Evolutionary conservation across 768 basidiomycete genomes (phyloP).

Genomic region (Lentinula boryana): DNA sequence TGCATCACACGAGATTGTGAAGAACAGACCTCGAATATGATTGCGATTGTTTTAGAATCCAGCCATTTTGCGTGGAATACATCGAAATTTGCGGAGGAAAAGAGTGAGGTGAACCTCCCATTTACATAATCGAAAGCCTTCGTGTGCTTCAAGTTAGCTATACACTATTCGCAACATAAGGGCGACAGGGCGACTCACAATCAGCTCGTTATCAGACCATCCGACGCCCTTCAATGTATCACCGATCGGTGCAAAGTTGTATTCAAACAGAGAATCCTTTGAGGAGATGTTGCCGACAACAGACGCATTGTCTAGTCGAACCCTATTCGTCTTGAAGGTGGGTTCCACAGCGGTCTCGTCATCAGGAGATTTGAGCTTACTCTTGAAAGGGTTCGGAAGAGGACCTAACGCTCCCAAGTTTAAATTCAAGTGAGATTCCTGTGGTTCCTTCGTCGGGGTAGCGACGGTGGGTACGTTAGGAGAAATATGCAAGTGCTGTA

Average conservation of each 20-base stretch:
- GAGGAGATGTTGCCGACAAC: slow-evolving; percentile 27
- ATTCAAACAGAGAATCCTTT: slow-evolving; percentile 18
- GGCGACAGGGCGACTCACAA: slow-evolving; percentile 26
- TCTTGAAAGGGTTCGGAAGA: slow-evolving; percentile 63
- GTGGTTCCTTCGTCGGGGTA: slow-evolving; percentile 17
- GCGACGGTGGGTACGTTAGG: slow-evolving; percentile 10
- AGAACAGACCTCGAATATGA: slow-evolving; percentile 31
- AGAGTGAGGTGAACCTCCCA: slow-evolving; percentile 23
- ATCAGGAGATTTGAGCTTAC: slow-evolving; percentile 45
- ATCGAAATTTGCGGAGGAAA: slow-evolving; percentile 15
- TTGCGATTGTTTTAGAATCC: slow-evolving; percentile 29
- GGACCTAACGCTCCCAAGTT: slow-evolving; percentile 25
- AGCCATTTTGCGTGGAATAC: slow-evolving; percentile 33
- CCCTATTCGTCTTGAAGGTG: slow-evolving; percentile 14
- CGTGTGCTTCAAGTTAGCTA: not conserved
- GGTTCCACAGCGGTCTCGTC: slow-evolving; percentile 15
- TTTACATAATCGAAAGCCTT: slow-evolving; percentile 35
- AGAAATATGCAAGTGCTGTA: slow-evolving; percentile 32
- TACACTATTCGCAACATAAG: not conserved
- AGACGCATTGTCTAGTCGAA: slow-evolving; percentile 24
- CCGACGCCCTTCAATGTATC: slow-evolving; percentile 31
- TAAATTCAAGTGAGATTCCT: slow-evolving; percentile 17
- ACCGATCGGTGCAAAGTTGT: slow-evolving; percentile 19
- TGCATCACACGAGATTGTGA: too few relatives aligned
- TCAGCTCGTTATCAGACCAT: slow-evolving; percentile 41